These are phyloP conservation scores for Geosmithia morbida DNA, from an alignment of 2,329 filamentous ascomycete species.

Conservation along the genomic window DNA sequence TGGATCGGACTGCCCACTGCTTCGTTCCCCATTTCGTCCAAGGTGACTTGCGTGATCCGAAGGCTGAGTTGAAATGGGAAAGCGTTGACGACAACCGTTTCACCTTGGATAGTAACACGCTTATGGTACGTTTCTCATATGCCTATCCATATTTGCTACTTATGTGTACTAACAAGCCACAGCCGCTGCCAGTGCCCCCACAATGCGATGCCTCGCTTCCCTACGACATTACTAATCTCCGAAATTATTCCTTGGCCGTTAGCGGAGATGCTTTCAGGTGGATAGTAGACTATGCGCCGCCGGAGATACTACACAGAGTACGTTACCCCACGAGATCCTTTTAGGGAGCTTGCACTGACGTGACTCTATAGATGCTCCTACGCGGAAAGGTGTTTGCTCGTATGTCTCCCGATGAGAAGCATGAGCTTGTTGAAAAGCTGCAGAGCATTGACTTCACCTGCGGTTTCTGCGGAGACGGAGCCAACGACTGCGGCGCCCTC, in stretches of 20 bases:
- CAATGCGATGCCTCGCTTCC: constrained; percentile 72
- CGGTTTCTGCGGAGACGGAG: constrained; percentile 93
- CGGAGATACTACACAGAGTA: constrained; percentile 61
- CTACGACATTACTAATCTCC: constrained; percentile 66
- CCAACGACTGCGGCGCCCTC: constrained; percentile 91
- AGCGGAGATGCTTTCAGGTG: constrained; percentile 93
- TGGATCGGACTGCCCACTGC: constrained; percentile 71
- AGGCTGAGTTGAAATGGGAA: constrained; percentile 72
- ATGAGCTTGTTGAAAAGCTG: constrained; percentile 91
- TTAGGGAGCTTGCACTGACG: neutral
- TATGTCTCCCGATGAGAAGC: constrained; percentile 98
- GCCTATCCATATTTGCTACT: neutral
- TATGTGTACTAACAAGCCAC: constrained; percentile 1
- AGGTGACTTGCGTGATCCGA: constrained; percentile 59
- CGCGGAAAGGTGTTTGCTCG: constrained; percentile 87
- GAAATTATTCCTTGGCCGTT: constrained; percentile 79
- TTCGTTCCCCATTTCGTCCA: constrained; percentile 83
- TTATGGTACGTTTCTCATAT: constrained; percentile 38
- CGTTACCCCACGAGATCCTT: constrained; percentile 9
- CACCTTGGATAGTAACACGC: constrained; percentile 62
- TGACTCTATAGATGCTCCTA: constrained; percentile 58
- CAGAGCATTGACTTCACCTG: constrained; percentile 92
- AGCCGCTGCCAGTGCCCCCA: constrained; percentile 58
- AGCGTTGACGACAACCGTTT: constrained; percentile 80
- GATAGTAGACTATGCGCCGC: constrained; percentile 80